Conservation (phyloP, 139 green algal genomes). For the Penium margaritaceum region DNA sequence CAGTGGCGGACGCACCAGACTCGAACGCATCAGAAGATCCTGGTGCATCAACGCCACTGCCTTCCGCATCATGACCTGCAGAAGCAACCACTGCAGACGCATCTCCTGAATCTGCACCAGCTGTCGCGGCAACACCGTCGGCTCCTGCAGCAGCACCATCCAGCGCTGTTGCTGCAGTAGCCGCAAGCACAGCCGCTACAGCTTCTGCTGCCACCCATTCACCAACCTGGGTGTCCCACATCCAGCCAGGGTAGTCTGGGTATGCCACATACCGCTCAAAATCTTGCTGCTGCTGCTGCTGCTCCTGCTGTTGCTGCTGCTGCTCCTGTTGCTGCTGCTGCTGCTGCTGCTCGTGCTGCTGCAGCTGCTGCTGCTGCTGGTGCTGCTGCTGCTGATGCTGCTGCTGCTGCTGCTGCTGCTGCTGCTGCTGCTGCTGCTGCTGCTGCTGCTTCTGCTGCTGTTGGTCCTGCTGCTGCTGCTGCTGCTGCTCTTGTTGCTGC, state of each 20-base stretch:
- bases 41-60: too few relatives aligned
- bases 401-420: neutral
- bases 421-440: neutral
- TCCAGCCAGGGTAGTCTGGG: neutral
- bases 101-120: neutral
- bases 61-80: too few relatives aligned
- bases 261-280: neutral
- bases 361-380: neutral
- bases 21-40: too few relatives aligned
- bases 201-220: conserved; percentile 4
- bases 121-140: neutral
- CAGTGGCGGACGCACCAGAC: too few relatives aligned
- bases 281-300: neutral
- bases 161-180: neutral
- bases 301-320: neutral
- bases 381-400: neutral
- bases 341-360: neutral
- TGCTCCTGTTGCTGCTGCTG: neutral
- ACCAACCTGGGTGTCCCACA: neutral
- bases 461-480: neutral
- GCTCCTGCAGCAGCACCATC: neutral
- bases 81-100: too few relatives aligned
- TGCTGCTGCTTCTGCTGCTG: neutral
- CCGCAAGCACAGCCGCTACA: neutral
- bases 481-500: too few relatives aligned